Base-by-base conservation (phyloP, 139 green algal genomes). In the Tetraselmis chui region DNA sequence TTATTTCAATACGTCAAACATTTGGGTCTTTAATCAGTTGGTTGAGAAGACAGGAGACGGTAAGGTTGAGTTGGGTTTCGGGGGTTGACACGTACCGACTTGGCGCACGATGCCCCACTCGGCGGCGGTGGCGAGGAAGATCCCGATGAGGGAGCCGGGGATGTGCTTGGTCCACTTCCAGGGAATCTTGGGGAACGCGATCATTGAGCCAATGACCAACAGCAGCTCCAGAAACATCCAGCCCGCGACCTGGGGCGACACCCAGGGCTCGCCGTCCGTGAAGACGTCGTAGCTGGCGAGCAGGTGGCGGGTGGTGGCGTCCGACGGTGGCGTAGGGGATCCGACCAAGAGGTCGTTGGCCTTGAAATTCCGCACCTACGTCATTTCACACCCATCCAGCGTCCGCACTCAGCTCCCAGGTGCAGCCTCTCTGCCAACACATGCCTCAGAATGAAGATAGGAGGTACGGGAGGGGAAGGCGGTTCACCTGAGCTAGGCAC, bases 101-200 rank as follows among this genome's bases (percentile, higher is more conserved):
- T 77, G 25, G 74, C 74, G 74, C 26, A 77, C 74, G 18, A 77
- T 77, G 74, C 25, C 74, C 26, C n/a, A 29, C 74, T 77, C 74
- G 26, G n/a, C 74, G 74, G n/a, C 25, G 26, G 74, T 77, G 74
- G 74, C 25, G 2, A 29, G 26, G 74, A 77, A 29, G 74, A 77
- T 77, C 23, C 74, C 74, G 74, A 77, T 77, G 74, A 77, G 25
- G 74, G 74, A 77, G 74, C 74, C n/a, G 18, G 74, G 74, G 74
- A 77, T 77, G 18, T 31, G 2, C 26, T 77, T 28, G 26, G 74
- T 29, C 74, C 74, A 77, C 18, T 77, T 77, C 26, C n/a, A 31
- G 2, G 25, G 25, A 29, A 77, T 77, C 74, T 77, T 77, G 74
- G 74, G 74, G 26, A 77, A 2, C 74, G 28, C 5, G 18, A 29